phyloP scores from a whole-genome alignment of 306 rosid genomes.

The Cucurbita maxima region DNA sequence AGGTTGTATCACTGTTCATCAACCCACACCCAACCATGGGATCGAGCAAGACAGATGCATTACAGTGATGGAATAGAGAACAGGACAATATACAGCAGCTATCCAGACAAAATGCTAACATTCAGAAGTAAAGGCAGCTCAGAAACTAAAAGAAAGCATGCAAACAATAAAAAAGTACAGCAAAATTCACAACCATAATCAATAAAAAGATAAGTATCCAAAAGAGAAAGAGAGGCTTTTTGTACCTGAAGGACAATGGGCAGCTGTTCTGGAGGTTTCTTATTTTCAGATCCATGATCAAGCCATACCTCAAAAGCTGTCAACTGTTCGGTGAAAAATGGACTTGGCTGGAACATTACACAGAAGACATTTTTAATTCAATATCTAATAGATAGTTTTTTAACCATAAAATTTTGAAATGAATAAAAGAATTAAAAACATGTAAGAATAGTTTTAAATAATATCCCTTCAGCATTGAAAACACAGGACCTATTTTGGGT shows the following conservation, averaged over 20 bases:
- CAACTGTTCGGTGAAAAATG: constrained; percentile 92
- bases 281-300: constrained; percentile 91
- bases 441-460: not conserved
- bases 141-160: not conserved
- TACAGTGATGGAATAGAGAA: not conserved
- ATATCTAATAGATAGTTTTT: not conserved
- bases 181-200: constrained; percentile 4
- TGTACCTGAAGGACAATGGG: constrained; percentile 97
- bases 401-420: not conserved
- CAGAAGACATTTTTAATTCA: not conserved
- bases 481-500: not conserved
- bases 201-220: constrained; percentile 4
- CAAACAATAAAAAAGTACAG: not conserved
- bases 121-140: not conserved
- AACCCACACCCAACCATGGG: not conserved
- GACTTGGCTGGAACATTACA: constrained; percentile 56
- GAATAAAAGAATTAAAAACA: not conserved
- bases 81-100: not conserved
- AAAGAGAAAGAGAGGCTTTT: constrained; percentile 5
- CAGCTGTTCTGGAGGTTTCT: constrained; percentile 98
- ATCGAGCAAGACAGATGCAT: not conserved
- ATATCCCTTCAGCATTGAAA: not conserved
- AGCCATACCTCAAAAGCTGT: constrained; percentile 99
- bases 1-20: not conserved
- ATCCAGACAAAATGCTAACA: not conserved